These are phyloP conservation scores for Amanita exitialis DNA, from an alignment of 768 basidiomycete genomes.

Conservation along the genomic window DNA sequence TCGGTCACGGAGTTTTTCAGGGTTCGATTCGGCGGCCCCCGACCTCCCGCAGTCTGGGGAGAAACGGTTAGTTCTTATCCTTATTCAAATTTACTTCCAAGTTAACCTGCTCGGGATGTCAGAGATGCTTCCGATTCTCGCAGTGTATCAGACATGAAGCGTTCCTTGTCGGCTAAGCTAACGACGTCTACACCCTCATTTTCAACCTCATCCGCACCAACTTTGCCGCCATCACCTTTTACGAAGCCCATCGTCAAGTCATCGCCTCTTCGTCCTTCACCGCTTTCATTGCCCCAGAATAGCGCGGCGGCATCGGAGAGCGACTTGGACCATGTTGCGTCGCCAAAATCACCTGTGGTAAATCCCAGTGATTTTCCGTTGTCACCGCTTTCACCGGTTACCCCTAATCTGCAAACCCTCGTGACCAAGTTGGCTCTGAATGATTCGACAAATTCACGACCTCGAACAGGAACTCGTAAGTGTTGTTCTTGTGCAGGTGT, in stretches of 20 bases:
- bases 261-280: constrained; percentile 27
- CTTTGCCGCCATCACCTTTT: constrained; percentile 8
- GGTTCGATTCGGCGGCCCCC: constrained; percentile 34
- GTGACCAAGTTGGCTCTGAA: background rate
- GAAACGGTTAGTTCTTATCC: constrained; percentile 16
- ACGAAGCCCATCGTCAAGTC: constrained; percentile 11
- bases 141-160: constrained; percentile 13
- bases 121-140: background rate
- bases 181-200: constrained; percentile 7
- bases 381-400: background rate
- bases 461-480: background rate
- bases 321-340: background rate
- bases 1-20: constrained; percentile 70
- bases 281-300: constrained; percentile 32
- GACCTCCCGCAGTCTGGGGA: constrained; percentile 21
- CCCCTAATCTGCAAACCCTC: background rate
- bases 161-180: constrained; percentile 11
- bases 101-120: background rate
- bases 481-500: background rate
- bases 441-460: background rate
- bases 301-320: constrained; percentile 8
- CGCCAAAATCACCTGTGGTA: constrained; percentile 20
- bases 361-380: background rate
- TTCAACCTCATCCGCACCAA: constrained; percentile 2
- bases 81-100: background rate